A percentile compares a stretch with the other conserved stretches of the same genome.
Conservation (phyloP, 164 flowering plant species). For the Umbellularia californica region DNA sequence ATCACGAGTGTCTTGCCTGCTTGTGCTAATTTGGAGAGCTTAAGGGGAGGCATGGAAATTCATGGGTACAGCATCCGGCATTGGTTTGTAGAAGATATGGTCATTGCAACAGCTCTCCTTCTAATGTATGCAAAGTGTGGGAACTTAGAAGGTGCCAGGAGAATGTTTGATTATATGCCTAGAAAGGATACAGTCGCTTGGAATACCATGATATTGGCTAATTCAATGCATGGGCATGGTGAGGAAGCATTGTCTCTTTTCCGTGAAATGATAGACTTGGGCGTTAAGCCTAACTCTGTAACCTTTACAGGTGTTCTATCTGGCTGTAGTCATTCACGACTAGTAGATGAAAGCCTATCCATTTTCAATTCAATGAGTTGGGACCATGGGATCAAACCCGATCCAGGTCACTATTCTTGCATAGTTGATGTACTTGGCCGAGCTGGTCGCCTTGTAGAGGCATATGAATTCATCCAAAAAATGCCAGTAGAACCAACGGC, state of each 20-base stretch:
- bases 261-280: conserved; percentile 39
- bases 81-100: conserved; percentile 26
- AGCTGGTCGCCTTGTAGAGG: conserved; percentile 48
- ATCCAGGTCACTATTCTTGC: conserved; percentile 50
- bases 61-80: conserved; percentile 42
- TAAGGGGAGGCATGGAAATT: conserved; percentile 44
- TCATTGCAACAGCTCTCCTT: conserved; percentile 40
- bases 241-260: conserved; percentile 41
- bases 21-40: conserved; percentile 39
- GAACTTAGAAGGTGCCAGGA: conserved; percentile 30
- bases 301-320: conserved; percentile 52
- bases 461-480: conserved; percentile 41
- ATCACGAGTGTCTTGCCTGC: conserved; percentile 43
- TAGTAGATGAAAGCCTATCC: conserved; percentile 40
- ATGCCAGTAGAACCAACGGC: conserved; percentile 56
- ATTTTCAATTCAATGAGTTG: conserved; percentile 42
- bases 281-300: conserved; percentile 46
- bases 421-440: conserved; percentile 61
- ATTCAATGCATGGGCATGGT: conserved; percentile 61
- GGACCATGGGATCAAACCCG: conserved; percentile 39
- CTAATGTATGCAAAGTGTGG: conserved; percentile 66
- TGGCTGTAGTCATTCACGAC: conserved; percentile 54
- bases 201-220: conserved; percentile 63
- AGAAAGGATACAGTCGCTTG: conserved; percentile 47
- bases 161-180: conserved; percentile 34